Evolutionary conservation across 1,139 yeast genomes (phyloP).

Genomic region (Pichia sp.): DNA sequence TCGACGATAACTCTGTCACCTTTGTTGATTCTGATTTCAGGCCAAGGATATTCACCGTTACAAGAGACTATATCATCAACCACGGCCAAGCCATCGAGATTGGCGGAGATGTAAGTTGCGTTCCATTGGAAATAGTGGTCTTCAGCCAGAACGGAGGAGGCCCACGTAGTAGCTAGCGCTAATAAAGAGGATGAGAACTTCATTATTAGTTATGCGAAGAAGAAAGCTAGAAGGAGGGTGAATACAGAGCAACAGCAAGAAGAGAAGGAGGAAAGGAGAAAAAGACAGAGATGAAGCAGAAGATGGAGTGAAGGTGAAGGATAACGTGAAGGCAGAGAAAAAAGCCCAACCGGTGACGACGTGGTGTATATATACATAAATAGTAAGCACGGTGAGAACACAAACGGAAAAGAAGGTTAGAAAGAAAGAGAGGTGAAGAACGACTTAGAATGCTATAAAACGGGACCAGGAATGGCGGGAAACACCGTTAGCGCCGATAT

Average conservation of each 20-base stretch:
- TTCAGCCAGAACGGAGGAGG: constrained; percentile 28
- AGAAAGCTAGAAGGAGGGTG: not conserved
- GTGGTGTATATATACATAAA: too few relatives aligned
- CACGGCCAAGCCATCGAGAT: constrained; percentile 68
- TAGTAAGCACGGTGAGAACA: too few relatives aligned
- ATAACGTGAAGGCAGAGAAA: too few relatives aligned
- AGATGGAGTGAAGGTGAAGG: too few relatives aligned
- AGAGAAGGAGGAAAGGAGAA: not conserved
- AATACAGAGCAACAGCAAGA: not conserved
- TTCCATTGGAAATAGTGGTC: constrained; percentile 61
- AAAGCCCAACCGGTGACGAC: too few relatives aligned
- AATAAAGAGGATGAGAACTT: constrained; percentile 6
- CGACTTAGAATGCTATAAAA: too few relatives aligned
- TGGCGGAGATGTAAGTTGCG: constrained; percentile 61
- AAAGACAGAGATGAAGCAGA: not conserved
- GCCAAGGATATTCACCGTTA: constrained; percentile 83
- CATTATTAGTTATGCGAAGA: too few relatives aligned
- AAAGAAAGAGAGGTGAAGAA: too few relatives aligned
- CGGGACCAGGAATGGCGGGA: too few relatives aligned
- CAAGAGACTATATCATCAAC: constrained; percentile 65
- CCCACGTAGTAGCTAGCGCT: constrained; percentile 16
- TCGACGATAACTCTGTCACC: constrained; percentile 73
- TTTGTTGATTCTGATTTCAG: constrained; percentile 59
- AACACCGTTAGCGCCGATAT: too few relatives aligned
- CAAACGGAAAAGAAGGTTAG: too few relatives aligned